Evolutionary conservation across 2,329 filamentous ascomycete species (phyloP), one percentile per base, ranked within the genome.

Genomic region (Colletotrichum coccodes): DNA sequence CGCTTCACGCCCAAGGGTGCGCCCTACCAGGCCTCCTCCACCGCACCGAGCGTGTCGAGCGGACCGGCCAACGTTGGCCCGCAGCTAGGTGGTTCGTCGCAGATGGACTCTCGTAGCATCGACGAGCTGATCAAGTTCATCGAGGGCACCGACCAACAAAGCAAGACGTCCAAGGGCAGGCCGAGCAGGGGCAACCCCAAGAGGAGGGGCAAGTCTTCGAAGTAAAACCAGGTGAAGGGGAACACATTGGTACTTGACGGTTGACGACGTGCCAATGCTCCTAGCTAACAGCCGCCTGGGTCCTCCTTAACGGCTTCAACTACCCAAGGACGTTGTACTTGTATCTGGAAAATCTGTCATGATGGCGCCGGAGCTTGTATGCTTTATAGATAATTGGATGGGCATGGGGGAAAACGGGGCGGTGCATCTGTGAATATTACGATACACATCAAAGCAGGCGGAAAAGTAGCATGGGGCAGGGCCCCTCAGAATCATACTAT

Each of bases 111-210:
- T 63, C 88, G 94, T 74, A 97, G 91, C 82, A 94, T 99, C 71
- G 95, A 98, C 74, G 95, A 99, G 79, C 84, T 99, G 46, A 86
- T 99, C 78, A 94, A 92, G 80, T 98, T 95, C 81, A 98, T 99
- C 73, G 96, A 98, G 80, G 95, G 95, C 49, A 84, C 80, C 18
- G 87, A 90, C 61, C 82, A 84, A 70, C 84, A 86, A 75, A 82
- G 83, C 71, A 81, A 80, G 64, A 79, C 81, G 26, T 73, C 77
- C n/a, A 91, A 90, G 81, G 89, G 90, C 79, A 83, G 85, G 56
- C 77, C 84, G 26, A 80, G 82, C 60, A 83, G 85, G 32, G 83
- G 82, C 71, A 89, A 88, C 71, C 87, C 87, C 12, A 90, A 90
- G 80, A 81, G 84, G 70, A 80, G 87, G 58, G 85, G 86, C 26